phyloP scores from a whole-genome alignment of 345 rosid species.

The Linum tenue region DNA sequence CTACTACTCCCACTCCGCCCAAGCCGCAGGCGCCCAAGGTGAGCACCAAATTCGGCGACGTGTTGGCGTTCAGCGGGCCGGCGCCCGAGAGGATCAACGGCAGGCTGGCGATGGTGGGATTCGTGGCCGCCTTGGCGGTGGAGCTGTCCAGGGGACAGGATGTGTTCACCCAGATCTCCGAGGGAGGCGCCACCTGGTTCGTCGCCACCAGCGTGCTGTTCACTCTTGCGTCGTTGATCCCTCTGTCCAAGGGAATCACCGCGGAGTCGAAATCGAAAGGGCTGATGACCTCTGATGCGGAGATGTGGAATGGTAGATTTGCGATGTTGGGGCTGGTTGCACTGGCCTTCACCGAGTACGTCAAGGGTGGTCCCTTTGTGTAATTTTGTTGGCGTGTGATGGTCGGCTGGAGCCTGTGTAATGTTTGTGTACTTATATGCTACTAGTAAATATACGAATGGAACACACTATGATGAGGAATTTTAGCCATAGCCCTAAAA shows the following conservation, averaged over 20 bases:
- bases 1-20: neutral
- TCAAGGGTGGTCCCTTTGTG: conserved; percentile 52
- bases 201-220: conserved; percentile 42
- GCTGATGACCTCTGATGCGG: conserved; percentile 72
- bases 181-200: conserved; percentile 59
- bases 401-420: neutral
- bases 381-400: conserved; percentile 8
- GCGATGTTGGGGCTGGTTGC: conserved; percentile 83
- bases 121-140: conserved; percentile 58
- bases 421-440: no score
- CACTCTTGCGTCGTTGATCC: conserved; percentile 57
- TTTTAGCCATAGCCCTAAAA: no score
- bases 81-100: conserved; percentile 92
- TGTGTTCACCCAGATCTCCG: conserved; percentile 45
- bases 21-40: conserved; percentile 19
- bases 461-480: no score
- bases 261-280: conserved; percentile 45
- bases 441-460: no score
- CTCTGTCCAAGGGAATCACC: conserved; percentile 45
- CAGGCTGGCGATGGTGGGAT: conserved; percentile 80
- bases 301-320: conserved; percentile 72
- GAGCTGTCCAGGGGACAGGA: conserved; percentile 63
- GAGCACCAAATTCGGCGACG: conserved; percentile 48
- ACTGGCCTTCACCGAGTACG: conserved; percentile 61
- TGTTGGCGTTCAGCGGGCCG: conserved; percentile 72